Evolutionary conservation across 352 stramenopile genomes (phyloP), one percentile per base, ranked within the genome.

Genomic region (Phytophthora palmivora): DNA sequence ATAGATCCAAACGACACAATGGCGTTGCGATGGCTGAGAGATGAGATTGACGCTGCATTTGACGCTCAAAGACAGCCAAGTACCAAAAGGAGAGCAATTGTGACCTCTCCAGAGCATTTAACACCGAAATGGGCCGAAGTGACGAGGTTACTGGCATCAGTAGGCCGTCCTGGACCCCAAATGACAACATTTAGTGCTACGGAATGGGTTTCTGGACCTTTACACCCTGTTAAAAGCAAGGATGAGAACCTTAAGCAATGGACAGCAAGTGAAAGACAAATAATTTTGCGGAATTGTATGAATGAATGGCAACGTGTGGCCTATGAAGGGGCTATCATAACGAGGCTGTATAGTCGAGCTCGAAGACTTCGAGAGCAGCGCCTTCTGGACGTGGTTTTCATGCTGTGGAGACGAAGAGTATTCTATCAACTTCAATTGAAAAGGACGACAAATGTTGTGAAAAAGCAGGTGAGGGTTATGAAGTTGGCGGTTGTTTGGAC

Each of bases 21-120:
- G 62, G 62, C 52, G 16, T 33, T 73, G 22, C 54, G 44, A 19
- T 38, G 47, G 5, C 64, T 73, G 16, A 51, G 58, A 7, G 47
- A 60, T 22, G 64, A 70, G 30, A 73, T 73, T 18, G 30, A 73
- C 21, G 64, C 64, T 26, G 64, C 52, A 5, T 73, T 73, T 24
- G 46, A 69, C 1, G 52, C 58, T 6, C 64, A 59, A 19, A 44
- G 51, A 43, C 39, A 36, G 9, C 12, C 36, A 0, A 54, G 6
- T 11, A 51, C 10, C 10, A 28, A 33, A 0, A 38, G 8, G 11
- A 59, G 24, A 30, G 14, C n/a, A 5, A 3, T 19, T 1, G n/a
- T n/a, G 34, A 26, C 4, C 0, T 11, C 24, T 0, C 12, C 33
- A 1, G 30, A 43, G 8, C 28, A 21, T 46, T 51, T 46, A 11